Evolutionary conservation across 2,329 filamentous ascomycete genomes (phyloP).

Genomic region (Fusarium piperis): DNA sequence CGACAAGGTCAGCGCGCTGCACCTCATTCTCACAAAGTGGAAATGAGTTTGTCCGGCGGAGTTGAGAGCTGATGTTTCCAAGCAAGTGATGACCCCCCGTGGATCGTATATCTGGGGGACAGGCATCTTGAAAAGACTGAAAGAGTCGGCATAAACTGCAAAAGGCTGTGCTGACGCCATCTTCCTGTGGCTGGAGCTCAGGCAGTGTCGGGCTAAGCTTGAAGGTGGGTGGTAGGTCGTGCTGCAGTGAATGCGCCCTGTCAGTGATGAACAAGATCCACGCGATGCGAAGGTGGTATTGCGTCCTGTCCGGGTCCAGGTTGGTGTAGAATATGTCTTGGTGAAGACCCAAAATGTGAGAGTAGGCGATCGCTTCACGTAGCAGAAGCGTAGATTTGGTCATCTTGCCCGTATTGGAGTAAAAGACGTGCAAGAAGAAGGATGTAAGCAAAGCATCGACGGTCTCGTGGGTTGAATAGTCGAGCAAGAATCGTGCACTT

Average conservation of each 20-base stretch:
- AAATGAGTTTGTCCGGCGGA: neutral
- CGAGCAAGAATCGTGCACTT: constrained; percentile 12
- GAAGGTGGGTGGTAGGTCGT: constrained; percentile 20
- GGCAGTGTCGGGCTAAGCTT: constrained; percentile 22
- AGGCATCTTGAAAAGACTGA: constrained; percentile 17
- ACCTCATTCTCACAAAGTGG: constrained; percentile 15
- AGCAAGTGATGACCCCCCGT: neutral
- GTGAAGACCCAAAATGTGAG: constrained; percentile 20
- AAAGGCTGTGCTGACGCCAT: constrained; percentile 3
- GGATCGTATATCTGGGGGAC: constrained; percentile 9
- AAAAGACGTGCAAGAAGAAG: constrained; percentile 25
- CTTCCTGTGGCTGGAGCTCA: neutral
- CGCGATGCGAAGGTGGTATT: constrained; percentile 20
- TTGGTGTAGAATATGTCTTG: constrained; percentile 19
- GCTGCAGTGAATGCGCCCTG: constrained; percentile 19
- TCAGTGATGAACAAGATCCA: constrained; percentile 24
- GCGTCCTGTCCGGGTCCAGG: neutral
- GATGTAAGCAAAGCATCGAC: constrained; percentile 11
- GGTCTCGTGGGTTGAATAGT: constrained; percentile 8
- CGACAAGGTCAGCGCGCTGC: constrained; percentile 14
- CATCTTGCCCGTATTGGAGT: constrained; percentile 10
- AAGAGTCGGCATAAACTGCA: constrained; percentile 24
- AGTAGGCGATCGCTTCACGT: constrained; percentile 16
- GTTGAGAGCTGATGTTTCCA: constrained; percentile 12
- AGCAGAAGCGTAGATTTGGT: constrained; percentile 17